Evolutionary conservation across 805 yeast genomes (phyloP).

Genomic region (Diddensiella transvaalensis): DNA sequence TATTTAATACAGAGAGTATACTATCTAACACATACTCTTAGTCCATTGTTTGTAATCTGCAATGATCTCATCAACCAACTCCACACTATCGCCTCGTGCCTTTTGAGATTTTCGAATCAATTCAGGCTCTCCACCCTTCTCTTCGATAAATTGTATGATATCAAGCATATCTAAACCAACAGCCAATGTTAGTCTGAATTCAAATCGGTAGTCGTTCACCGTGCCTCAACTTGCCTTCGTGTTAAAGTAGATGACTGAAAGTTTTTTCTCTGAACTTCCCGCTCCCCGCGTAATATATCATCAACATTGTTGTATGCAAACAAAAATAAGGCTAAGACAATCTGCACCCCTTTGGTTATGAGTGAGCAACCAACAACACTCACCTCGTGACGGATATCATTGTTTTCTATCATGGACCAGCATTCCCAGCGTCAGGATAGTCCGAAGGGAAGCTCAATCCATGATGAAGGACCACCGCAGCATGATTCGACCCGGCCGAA

Average conservation of each 20-base stretch:
- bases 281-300: too few relatives aligned
- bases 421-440: too few relatives aligned
- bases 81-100: constrained; percentile 94
- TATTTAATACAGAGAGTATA: neutral
- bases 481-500: constrained; percentile 3
- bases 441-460: too few relatives aligned
- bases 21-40: constrained; percentile 37
- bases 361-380: too few relatives aligned
- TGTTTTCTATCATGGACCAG: too few relatives aligned
- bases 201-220: neutral
- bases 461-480: too few relatives aligned
- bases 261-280: too few relatives aligned
- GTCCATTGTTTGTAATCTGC: constrained; percentile 91
- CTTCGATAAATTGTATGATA: constrained; percentile 85
- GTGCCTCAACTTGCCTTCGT: neutral
- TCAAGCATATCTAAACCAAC: constrained; percentile 80
- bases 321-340: too few relatives aligned
- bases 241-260: too few relatives aligned
- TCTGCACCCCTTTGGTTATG: too few relatives aligned
- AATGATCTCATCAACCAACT: constrained; percentile 92
- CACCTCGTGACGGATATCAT: too few relatives aligned
- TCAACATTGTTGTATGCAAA: too few relatives aligned
- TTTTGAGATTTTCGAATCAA: constrained; percentile 80
- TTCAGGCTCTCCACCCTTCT: constrained; percentile 96
- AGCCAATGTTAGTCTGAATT: neutral